These are phyloP conservation scores for Cladosporium oxysporum DNA, from an alignment of 2,329 filamentous ascomycete genomes.

Conservation along the genomic window DNA sequence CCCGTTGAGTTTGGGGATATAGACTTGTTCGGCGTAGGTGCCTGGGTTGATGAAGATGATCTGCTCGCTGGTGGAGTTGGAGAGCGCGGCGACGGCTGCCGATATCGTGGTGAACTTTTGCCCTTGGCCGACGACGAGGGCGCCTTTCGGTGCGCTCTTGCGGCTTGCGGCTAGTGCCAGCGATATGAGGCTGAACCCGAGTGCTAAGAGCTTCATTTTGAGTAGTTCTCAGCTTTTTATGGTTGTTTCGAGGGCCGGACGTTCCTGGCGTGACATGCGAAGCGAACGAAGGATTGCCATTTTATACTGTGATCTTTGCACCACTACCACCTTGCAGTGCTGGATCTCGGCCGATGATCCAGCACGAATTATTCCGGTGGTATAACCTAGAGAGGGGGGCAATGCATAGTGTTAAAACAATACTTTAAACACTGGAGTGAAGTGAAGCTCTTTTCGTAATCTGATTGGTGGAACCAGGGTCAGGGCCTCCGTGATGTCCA, in stretches of 20 bases:
- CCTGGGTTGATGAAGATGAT: slow-evolving; percentile 65
- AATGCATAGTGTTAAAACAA: background rate
- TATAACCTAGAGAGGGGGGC: background rate
- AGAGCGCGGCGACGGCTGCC: slow-evolving; percentile 60
- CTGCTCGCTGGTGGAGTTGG: slow-evolving; percentile 52
- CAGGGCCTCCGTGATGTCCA: background rate
- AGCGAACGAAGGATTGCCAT: background rate
- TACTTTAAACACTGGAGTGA: background rate
- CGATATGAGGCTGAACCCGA: slow-evolving; percentile 23
- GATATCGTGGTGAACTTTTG: slow-evolving; percentile 54
- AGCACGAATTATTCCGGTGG: slow-evolving; percentile 8
- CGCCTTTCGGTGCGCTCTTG: slow-evolving; percentile 52
- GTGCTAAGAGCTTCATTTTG: slow-evolving; percentile 21
- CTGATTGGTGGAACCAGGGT: slow-evolving; percentile 1
- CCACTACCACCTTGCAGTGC: background rate
- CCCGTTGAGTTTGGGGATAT: slow-evolving; percentile 51
- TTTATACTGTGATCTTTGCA: background rate
- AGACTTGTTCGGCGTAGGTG: slow-evolving; percentile 63
- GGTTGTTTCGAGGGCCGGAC: background rate
- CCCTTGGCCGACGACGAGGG: slow-evolving; percentile 49
- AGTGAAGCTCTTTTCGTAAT: background rate
- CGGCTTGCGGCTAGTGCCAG: slow-evolving; percentile 37
- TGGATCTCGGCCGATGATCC: background rate
- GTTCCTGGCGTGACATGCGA: too few relatives aligned
- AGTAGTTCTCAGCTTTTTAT: background rate